Base-by-base conservation (phyloP, 2,329 filamentous ascomycete genomes). In the Lasiodiplodia sp. region DNA sequence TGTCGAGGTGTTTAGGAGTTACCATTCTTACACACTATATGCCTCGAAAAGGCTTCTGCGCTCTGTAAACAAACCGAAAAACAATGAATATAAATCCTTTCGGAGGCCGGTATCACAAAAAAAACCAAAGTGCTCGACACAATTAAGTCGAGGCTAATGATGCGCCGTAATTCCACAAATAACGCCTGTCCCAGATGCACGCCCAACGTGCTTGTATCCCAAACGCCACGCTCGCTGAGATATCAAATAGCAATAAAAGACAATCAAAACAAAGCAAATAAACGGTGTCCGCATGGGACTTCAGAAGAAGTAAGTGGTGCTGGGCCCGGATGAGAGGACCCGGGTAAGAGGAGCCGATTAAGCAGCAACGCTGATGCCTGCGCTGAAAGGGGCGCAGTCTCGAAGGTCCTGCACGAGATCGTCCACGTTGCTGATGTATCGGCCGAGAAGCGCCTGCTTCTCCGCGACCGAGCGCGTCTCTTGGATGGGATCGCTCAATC, bases 331-430 rank as follows among this genome's bases (percentile, higher is more conserved):
- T 28, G 28, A 5, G 28, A 28, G 28, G 28, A 14, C n/a, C 40
- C 14, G 31, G 28, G 18, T 6, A 37, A 51, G 58, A 63, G 49
- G 28, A 14, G 10, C 18, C 44, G 40, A 7, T 62, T 49, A 64
- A 38, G 44, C 51, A n/a, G 60, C 60, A 4, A 52, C 37, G 16
- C 60, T 49, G 21, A 64, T 64, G 44, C 65, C 77, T 56, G 75
- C 76, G 12, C 74, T 74, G 69, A 80, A 80, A 0, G 93, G 91
- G 57, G 91, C 90, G 72, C 89, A 92, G 77, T 92, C 92, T 72
- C 90, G 89, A 73, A 97, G 81, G 79, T 97, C 93, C 77, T 92
- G 89, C 66, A 97, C 92, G 69, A 97, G 85, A 73, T 94, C 92
- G 71, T 94, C 92, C 58, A 79, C 79, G 75, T 92, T 96, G 79